These are phyloP conservation scores for Xylaria bambusicola DNA, from an alignment of 495 filamentous ascomycete species.

Conservation along the genomic window DNA sequence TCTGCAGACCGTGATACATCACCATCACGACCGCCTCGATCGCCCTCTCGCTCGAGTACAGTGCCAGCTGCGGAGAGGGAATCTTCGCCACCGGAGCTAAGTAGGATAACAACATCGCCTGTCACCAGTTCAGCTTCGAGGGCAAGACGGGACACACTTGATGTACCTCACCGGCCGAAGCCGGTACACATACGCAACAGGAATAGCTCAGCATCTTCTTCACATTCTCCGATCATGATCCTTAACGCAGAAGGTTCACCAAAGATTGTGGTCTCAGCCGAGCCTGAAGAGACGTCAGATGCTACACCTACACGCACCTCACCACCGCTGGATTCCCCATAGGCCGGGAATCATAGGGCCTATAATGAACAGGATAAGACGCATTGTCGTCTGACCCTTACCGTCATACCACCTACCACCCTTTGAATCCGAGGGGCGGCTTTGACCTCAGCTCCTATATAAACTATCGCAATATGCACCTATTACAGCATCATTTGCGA, in stretches of 20 bases:
- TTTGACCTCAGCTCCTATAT: too few relatives aligned
- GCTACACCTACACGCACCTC: neutral
- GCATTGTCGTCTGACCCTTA: neutral
- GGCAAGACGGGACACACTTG: slow-evolving; percentile 34
- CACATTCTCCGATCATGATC: neutral
- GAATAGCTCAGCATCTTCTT: slow-evolving; percentile 1
- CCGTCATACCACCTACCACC: too few relatives aligned
- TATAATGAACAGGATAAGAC: neutral
- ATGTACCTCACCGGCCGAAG: slow-evolving; percentile 21
- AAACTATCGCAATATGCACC: too few relatives aligned
- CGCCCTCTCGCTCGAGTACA: slow-evolving; percentile 23
- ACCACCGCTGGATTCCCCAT: neutral
- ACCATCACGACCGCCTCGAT: slow-evolving; percentile 14
- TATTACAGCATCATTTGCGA: too few relatives aligned
- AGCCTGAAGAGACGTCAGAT: slow-evolving; percentile 16
- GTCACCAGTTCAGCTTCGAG: slow-evolving; percentile 17
- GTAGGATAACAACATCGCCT: slow-evolving; percentile 15
- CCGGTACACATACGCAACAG: neutral
- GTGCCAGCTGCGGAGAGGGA: slow-evolving; percentile 18
- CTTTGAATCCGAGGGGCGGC: too few relatives aligned
- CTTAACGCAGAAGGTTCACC: slow-evolving; percentile 14
- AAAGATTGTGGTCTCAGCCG: slow-evolving; percentile 20
- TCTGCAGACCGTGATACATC: slow-evolving; percentile 18
- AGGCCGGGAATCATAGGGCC: neutral
- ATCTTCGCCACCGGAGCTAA: neutral